Evolutionary conservation across 352 stramenopile genomes (phyloP).

Genomic region (Phytophthora crassamura): DNA sequence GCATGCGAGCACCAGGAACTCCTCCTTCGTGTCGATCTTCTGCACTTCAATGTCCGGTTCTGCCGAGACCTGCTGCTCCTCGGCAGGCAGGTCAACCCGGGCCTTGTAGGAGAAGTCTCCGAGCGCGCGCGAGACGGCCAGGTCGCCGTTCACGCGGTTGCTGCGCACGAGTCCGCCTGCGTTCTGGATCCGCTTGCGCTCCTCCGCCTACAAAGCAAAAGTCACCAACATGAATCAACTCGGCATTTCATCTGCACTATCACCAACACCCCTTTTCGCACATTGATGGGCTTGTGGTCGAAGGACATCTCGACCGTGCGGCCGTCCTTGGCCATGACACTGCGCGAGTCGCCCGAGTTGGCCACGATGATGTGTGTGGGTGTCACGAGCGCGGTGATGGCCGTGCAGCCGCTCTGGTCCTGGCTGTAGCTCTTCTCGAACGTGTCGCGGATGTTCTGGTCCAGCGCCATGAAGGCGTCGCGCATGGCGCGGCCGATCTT

Average conservation of each 20-base stretch:
- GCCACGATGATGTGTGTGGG: conserved; percentile 77
- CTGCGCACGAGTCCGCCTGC: conserved; percentile 74
- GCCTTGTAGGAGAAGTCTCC: conserved; percentile 88
- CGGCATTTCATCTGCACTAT: conserved; percentile 18
- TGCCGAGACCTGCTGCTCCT: conserved; percentile 86
- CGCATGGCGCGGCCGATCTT: conserved; percentile 66
- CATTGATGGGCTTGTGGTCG: conserved; percentile 94
- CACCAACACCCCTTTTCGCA: conserved; percentile 37
- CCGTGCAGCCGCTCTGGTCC: conserved; percentile 82
- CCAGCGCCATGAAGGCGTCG: conserved; percentile 72
- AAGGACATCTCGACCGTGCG: conserved; percentile 80
- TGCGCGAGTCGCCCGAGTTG: conserved; percentile 85
- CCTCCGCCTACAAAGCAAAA: conserved; percentile 46
- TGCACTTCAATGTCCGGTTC: conserved; percentile 91
- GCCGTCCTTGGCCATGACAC: conserved; percentile 64
- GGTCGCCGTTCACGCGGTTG: conserved; percentile 85
- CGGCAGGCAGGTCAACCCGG: conserved; percentile 51
- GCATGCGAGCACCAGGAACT: conserved; percentile 93
- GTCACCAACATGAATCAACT: not conserved
- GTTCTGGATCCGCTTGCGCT: conserved; percentile 74
- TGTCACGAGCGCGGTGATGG: conserved; percentile 76
- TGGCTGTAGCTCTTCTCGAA: conserved; percentile 56
- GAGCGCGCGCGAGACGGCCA: conserved; percentile 81
- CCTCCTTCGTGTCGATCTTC: conserved; percentile 77
- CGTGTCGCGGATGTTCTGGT: conserved; percentile 62